phyloP scores from a whole-genome alignment of 2,329 filamentous ascomycete species.

The Aspergillus quadrilineatus region DNA sequence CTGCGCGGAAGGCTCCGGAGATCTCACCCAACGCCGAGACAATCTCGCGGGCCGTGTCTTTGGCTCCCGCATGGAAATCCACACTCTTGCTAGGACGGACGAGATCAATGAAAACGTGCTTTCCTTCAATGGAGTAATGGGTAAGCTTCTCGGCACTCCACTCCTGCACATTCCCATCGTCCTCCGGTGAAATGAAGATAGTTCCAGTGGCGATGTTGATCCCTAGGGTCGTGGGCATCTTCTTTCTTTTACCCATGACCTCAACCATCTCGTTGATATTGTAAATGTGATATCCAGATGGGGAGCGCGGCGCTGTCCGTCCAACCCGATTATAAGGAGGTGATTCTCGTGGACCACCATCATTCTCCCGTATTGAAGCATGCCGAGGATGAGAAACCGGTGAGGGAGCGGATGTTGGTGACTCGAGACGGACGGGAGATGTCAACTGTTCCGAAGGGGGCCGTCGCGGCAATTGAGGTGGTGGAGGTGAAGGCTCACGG shows the following conservation, averaged over 20 bases:
- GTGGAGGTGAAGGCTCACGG: constrained; percentile 39
- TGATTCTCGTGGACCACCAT: constrained; percentile 48
- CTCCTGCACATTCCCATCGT: constrained; percentile 81
- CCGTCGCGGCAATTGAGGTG: constrained; percentile 63
- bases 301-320: constrained; percentile 56
- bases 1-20: constrained; percentile 79
- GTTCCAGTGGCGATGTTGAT: constrained; percentile 84
- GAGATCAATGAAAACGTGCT: constrained; percentile 94
- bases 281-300: constrained; percentile 87
- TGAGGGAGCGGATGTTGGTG: constrained; percentile 52
- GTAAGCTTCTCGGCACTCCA: constrained; percentile 94
- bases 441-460: constrained; percentile 57
- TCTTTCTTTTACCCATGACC: constrained; percentile 95
- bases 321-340: constrained; percentile 56
- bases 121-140: constrained; percentile 97
- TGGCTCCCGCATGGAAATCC: constrained; percentile 95
- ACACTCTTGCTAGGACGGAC: constrained; percentile 89
- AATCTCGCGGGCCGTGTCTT: constrained; percentile 94
- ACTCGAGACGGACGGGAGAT: constrained; percentile 60
- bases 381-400: constrained; percentile 42
- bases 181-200: constrained; percentile 85
- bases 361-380: constrained; percentile 41
- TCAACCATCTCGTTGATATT: constrained; percentile 97
- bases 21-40: constrained; percentile 84
- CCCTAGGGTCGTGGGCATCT: constrained; percentile 96